phyloP scores from a whole-genome alignment of 345 rosid species.

The Salix suchowensis region DNA sequence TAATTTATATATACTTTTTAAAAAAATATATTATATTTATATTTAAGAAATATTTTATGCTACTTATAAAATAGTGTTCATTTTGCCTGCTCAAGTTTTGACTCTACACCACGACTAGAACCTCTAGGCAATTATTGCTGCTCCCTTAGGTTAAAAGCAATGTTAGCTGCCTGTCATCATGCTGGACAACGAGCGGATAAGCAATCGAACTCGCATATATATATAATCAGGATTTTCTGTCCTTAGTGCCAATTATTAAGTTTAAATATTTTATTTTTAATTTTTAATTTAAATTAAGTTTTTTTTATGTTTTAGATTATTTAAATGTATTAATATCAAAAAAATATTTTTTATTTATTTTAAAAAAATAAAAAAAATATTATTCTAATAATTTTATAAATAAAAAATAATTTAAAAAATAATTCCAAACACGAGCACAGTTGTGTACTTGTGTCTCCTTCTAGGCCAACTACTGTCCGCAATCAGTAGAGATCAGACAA shows the following conservation, averaged over 20 bases:
- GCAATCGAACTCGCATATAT: neutral
- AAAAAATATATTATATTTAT: too few relatives aligned
- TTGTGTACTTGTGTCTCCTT: neutral
- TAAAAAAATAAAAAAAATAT: too few relatives aligned
- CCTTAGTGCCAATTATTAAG: neutral
- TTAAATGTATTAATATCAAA: too few relatives aligned
- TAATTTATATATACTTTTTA: too few relatives aligned
- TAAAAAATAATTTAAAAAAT: too few relatives aligned
- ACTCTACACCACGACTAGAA: constrained; percentile 14
- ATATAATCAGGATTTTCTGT: neutral
- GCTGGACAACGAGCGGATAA: neutral
- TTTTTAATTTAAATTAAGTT: too few relatives aligned
- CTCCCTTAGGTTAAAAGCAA: constrained; percentile 35
- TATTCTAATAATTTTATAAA: too few relatives aligned
- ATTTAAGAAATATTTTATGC: too few relatives aligned
- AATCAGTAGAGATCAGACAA: neutral
- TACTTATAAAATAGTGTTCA: neutral
- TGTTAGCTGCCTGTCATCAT: constrained; percentile 11
- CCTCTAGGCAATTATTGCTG: constrained; percentile 24
- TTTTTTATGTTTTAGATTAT: too few relatives aligned
- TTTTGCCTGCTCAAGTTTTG: constrained; percentile 21
- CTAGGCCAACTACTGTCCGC: neutral
- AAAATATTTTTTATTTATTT: too few relatives aligned
- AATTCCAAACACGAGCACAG: neutral
- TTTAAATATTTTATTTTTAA: too few relatives aligned